Evolutionary conservation across 495 filamentous ascomycete species (phyloP).

Genomic region (Aspergillus steynii): DNA sequence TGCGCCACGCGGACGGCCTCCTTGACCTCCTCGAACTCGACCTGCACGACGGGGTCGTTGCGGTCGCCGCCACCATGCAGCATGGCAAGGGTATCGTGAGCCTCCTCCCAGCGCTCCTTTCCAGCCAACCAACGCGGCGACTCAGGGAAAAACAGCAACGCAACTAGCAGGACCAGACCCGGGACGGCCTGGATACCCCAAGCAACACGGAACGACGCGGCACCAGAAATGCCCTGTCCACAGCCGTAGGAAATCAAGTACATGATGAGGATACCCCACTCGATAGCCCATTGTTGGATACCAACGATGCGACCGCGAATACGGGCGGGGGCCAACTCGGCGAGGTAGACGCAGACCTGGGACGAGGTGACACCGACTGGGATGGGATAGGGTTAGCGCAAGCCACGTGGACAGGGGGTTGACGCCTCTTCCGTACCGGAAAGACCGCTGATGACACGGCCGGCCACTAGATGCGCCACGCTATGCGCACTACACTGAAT

Average conservation of each 20-base stretch:
- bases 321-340: constrained; percentile 67
- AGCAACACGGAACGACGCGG: constrained; percentile 67
- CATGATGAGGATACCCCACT: constrained; percentile 68
- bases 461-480: constrained; percentile 64
- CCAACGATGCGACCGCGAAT: constrained; percentile 69
- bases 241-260: constrained; percentile 63
- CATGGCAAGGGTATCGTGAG: constrained; percentile 63
- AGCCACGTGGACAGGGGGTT: neutral
- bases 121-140: constrained; percentile 75
- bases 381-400: neutral
- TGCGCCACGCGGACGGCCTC: constrained; percentile 53
- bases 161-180: constrained; percentile 59
- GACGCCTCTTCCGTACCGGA: constrained; percentile 28
- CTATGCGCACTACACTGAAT: constrained; percentile 64
- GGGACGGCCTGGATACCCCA: constrained; percentile 76
- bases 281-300: constrained; percentile 76
- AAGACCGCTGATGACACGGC: constrained; percentile 70
- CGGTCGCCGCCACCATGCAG: constrained; percentile 66
- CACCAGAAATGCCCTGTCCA: constrained; percentile 48
- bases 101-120: constrained; percentile 66
- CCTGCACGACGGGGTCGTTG: constrained; percentile 66
- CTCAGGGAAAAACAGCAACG: constrained; percentile 68
- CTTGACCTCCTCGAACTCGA: constrained; percentile 74
- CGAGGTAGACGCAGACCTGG: constrained; percentile 80
- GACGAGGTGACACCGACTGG: constrained; percentile 73